Base-by-base conservation (phyloP, 345 rosid species). In the Turritis glabra region DNA sequence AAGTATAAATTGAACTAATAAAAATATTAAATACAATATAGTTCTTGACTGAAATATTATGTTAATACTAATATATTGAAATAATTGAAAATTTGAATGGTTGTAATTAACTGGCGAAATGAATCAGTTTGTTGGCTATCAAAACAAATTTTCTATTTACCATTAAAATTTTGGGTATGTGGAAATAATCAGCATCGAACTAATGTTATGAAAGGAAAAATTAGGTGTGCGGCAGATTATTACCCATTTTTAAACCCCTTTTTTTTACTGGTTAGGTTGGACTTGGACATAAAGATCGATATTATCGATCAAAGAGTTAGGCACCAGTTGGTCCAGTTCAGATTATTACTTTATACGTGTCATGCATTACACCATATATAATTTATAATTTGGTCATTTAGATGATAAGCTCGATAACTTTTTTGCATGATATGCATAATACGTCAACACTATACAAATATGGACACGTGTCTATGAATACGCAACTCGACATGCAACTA, bases 231-330 rank as follows among this genome's bases (percentile, higher is more conserved):
- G n/a, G n/a, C n/a, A n/a, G n/a, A n/a, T n/a, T n/a, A n/a, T n/a
- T n/a, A n/a, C n/a, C n/a, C n/a, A n/a, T n/a, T n/a, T n/a, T n/a
- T n/a, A n/a, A n/a, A n/a, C n/a, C n/a, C n/a, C n/a, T n/a, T n/a
- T n/a, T n/a, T n/a, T n/a, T n/a, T n/a, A n/a, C 30, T 4, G n/a
- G 54, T 73, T 51, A 73, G 77, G 70, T 52, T 41, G 25, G 71
- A 54, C 38, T 52, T 41, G 25, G 71, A 54, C 38, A 30, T 35
- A 44, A 3, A 6, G n/a, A 46, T 46, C 22, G 32, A 56, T 52
- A 25, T 23, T 23, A 23, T 46, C 7, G 66, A 57, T 47, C 52
- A 26, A 55, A 21, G 56, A 57, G 78, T 74, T 74, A 67, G 78
- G 73, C 35, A 48, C 27, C 10, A 58, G 14, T 60, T 48, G 73